phyloP scores from a whole-genome alignment of 1,284 basidiomycete genomes.

The Heimioporus punctisporus region DNA sequence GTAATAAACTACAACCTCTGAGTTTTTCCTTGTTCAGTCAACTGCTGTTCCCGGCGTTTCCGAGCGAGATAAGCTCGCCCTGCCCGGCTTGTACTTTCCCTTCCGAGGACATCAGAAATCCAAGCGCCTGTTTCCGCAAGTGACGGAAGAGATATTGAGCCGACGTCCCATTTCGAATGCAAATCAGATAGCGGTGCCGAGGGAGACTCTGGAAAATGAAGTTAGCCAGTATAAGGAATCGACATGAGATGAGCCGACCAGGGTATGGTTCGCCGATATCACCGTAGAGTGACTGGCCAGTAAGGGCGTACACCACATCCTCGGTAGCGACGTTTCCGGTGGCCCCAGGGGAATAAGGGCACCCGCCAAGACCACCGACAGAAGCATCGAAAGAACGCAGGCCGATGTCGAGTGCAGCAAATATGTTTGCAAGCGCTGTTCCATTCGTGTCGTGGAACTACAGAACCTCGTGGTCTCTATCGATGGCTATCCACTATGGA shows the following conservation, averaged over 20 bases:
- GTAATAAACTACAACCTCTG: conserved; percentile 6
- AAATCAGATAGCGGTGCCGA: not conserved
- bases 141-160: conserved; percentile 61
- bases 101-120: conserved; percentile 72
- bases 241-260: conserved; percentile 11
- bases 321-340: conserved; percentile 95
- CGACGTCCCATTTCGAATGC: conserved; percentile 58
- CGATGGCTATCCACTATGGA: not conserved
- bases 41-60: conserved; percentile 37
- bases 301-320: conserved; percentile 86
- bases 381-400: conserved; percentile 75
- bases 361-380: conserved; percentile 90
- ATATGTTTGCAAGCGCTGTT: conserved; percentile 75
- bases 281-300: conserved; percentile 38
- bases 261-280: conserved; percentile 21
- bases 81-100: conserved; percentile 79
- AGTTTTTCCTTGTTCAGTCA: conserved; percentile 22
- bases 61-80: conserved; percentile 77
- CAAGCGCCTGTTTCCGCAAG: conserved; percentile 81
- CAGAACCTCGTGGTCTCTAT: not conserved
- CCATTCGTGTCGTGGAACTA: conserved; percentile 95
- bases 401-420: conserved; percentile 64
- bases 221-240: not conserved
- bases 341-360: conserved; percentile 95
- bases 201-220: conserved; percentile 6